Evolutionary conservation across 192 early-diverging fungal genomes (phyloP).

Genomic region (Chytriomyces confervae): DNA sequence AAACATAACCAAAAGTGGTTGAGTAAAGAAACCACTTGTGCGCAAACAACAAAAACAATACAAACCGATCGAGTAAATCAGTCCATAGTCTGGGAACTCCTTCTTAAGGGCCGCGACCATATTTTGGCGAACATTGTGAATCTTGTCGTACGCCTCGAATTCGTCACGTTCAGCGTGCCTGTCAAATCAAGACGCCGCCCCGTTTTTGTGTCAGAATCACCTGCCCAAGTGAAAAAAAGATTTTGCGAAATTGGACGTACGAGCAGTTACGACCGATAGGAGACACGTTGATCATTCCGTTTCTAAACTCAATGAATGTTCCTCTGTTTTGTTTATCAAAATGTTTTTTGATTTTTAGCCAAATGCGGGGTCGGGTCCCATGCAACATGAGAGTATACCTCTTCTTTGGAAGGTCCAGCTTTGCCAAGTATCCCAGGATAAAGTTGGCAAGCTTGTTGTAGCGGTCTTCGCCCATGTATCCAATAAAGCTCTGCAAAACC

Average conservation of each 20-base stretch:
- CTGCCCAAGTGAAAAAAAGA: not conserved
- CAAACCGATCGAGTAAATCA: slow-evolving; percentile 94
- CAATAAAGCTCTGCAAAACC: slow-evolving; percentile 84
- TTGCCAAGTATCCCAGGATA: slow-evolving; percentile 91
- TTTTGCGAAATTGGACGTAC: slow-evolving; percentile 41
- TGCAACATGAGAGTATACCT: slow-evolving; percentile 59
- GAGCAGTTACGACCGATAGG: slow-evolving; percentile 95
- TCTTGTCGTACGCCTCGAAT: slow-evolving; percentile 89
- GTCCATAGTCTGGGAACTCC: slow-evolving; percentile 81
- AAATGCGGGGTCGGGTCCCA: no score
- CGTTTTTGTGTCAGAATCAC: not conserved
- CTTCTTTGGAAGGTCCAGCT: slow-evolving; percentile 92
- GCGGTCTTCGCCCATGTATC: slow-evolving; percentile 88
- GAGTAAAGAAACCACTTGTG: not conserved
- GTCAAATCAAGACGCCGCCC: not conserved
- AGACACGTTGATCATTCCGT: slow-evolving; percentile 99
- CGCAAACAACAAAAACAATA: slow-evolving; percentile 1
- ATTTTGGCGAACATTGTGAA: slow-evolving; percentile 81
- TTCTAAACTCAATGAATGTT: slow-evolving; percentile 97
- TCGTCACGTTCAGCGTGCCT: slow-evolving; percentile 85
- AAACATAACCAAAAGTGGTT: not conserved
- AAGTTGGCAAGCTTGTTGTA: slow-evolving; percentile 94
- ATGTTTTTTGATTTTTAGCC: no score
- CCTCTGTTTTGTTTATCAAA: slow-evolving; percentile 59
- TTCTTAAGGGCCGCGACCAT: slow-evolving; percentile 83